phyloP scores from a whole-genome alignment of 495 filamentous ascomycete species.

The Letharia lupina region DNA sequence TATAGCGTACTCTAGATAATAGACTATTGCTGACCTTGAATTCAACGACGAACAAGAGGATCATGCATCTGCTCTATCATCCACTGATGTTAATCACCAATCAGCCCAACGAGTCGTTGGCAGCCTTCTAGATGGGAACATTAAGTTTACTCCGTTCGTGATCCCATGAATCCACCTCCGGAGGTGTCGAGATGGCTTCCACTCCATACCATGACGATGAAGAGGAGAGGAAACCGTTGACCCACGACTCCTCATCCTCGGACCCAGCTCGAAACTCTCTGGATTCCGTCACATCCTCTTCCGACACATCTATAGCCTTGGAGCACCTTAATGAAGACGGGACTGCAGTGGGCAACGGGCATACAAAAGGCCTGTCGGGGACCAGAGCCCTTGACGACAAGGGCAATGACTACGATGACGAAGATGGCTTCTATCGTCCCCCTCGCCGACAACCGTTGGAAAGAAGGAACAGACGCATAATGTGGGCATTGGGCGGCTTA shows the following conservation, averaged over 20 bases:
- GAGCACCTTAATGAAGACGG: conserved; percentile 53
- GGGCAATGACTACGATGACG: conserved; percentile 30
- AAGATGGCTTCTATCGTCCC: conserved; percentile 43
- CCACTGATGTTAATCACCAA: neutral
- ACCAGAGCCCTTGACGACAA: conserved; percentile 28
- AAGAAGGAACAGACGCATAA: conserved; percentile 50
- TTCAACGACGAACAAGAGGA: neutral
- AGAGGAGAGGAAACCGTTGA: conserved; percentile 23
- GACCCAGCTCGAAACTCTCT: conserved; percentile 37
- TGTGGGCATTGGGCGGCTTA: conserved; percentile 60
- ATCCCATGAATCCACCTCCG: neutral
- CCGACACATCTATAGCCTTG: conserved; percentile 69
- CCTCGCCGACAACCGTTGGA: conserved; percentile 41
- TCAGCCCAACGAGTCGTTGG: too few relatives aligned
- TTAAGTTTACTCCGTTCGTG: neutral
- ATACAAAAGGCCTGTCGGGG: conserved; percentile 24
- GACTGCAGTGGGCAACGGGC: conserved; percentile 24
- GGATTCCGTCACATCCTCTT: conserved; percentile 58
- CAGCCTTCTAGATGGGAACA: conserved; percentile 3
- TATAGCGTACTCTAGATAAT: too few relatives aligned
- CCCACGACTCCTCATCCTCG: conserved; percentile 9
- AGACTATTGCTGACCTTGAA: neutral
- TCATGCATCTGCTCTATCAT: neutral
- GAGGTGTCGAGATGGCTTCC: conserved; percentile 21
- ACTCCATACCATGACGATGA: conserved; percentile 20